Conservation (phyloP, 352 stramenopile species). For the Globisporangium cederbergense region DNA sequence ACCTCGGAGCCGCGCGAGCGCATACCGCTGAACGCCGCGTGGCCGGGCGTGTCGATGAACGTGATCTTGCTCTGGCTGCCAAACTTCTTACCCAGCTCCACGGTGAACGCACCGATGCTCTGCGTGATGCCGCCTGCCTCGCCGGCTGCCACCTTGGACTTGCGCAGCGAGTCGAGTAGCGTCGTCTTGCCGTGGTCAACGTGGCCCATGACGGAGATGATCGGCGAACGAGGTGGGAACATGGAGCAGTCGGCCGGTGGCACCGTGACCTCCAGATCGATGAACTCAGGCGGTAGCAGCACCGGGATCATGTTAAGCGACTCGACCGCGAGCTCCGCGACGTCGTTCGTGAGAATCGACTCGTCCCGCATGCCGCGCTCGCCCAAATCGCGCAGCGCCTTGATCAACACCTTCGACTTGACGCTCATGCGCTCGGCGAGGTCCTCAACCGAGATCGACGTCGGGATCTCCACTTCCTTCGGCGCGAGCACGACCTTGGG, state of each 20-base stretch:
- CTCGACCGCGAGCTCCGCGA: slow-evolving; percentile 81
- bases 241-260: slow-evolving; percentile 60
- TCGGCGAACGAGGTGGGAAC: slow-evolving; percentile 77
- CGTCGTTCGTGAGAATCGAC: slow-evolving; percentile 65
- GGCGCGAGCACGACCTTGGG: slow-evolving; percentile 36
- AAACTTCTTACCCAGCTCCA: slow-evolving; percentile 89
- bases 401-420: slow-evolving; percentile 67
- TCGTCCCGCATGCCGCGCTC: slow-evolving; percentile 69
- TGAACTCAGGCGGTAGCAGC: slow-evolving; percentile 75
- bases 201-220: slow-evolving; percentile 99
- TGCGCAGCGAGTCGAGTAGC: slow-evolving; percentile 94
- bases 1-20: slow-evolving; percentile 94
- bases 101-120: slow-evolving; percentile 96
- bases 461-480: slow-evolving; percentile 80
- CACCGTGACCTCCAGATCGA: slow-evolving; percentile 68
- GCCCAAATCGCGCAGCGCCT: slow-evolving; percentile 58
- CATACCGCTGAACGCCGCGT: slow-evolving; percentile 99
- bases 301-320: slow-evolving; percentile 85
- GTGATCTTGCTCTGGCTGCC: slow-evolving; percentile 74
- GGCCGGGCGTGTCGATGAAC: slow-evolving; percentile 99
- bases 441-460: slow-evolving; percentile 65
- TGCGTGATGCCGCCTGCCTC: slow-evolving; percentile 99
- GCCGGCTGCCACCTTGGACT: slow-evolving; percentile 88
- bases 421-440: slow-evolving; percentile 79
- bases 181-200: slow-evolving; percentile 99